These are phyloP conservation scores for Auriscalpium vulgare DNA, from an alignment of 768 basidiomycete genomes.

Conservation along the genomic window DNA sequence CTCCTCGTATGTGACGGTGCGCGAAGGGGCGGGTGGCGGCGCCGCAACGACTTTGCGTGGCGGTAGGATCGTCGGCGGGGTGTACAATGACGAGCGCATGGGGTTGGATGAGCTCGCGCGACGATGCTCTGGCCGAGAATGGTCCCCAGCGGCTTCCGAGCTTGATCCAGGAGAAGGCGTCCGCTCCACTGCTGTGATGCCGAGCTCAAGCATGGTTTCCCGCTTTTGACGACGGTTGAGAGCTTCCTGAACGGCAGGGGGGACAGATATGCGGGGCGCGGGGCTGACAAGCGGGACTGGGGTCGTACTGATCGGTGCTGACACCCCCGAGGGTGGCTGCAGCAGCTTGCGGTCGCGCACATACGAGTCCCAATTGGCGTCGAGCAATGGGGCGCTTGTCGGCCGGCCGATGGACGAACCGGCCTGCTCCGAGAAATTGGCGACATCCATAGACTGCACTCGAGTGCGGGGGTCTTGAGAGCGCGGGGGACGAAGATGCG, in stretches of 20 bases:
- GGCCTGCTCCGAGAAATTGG: slow-evolving; percentile 32
- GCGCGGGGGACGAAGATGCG: slow-evolving; percentile 65
- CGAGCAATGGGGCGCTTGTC: slow-evolving; percentile 63
- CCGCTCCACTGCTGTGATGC: background rate
- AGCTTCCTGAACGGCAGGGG: slow-evolving; percentile 71
- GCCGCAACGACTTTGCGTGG: slow-evolving; percentile 30
- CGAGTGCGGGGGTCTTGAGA: slow-evolving; percentile 59
- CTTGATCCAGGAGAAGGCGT: slow-evolving; percentile 1
- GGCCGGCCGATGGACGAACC: slow-evolving; percentile 58
- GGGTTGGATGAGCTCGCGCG: slow-evolving; percentile 6
- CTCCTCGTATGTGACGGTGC: slow-evolving; percentile 80
- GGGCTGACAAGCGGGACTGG: slow-evolving; percentile 28
- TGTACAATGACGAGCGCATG: slow-evolving; percentile 18
- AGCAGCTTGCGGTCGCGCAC: slow-evolving; percentile 78
- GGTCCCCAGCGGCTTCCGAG: background rate
- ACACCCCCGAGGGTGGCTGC: slow-evolving; percentile 74
- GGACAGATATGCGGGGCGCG: slow-evolving; percentile 42
- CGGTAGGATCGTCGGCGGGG: slow-evolving; percentile 36
- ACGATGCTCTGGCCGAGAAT: slow-evolving; percentile 1
- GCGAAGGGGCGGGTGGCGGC: slow-evolving; percentile 44
- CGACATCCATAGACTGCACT: slow-evolving; percentile 68
- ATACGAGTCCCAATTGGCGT: slow-evolving; percentile 84
- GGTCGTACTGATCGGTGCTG: slow-evolving; percentile 69
- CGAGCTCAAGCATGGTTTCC: slow-evolving; percentile 54
- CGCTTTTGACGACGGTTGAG: slow-evolving; percentile 61